phyloP scores from a whole-genome alignment of 805 yeast species.

The Zygotorulaspora danielsina region DNA sequence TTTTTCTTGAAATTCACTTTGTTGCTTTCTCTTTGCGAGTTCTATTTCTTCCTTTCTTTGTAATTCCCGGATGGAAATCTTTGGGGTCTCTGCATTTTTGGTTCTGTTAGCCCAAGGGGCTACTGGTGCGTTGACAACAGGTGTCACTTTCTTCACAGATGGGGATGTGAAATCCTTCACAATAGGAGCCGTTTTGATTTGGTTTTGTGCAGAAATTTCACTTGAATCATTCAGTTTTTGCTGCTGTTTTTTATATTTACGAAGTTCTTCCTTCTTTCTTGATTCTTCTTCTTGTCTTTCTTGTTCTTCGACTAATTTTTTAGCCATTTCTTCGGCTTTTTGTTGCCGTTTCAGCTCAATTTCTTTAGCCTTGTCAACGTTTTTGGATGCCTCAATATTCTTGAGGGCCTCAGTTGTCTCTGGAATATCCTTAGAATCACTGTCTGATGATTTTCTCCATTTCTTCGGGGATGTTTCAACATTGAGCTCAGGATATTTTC shows the following conservation, averaged over 20 bases:
- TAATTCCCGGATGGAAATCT: constrained; percentile 23
- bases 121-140: constrained; percentile 14
- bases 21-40: constrained; percentile 14
- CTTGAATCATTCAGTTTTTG: constrained; percentile 7
- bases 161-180: constrained; percentile 1
- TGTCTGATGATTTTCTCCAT: no score
- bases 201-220: constrained; percentile 4
- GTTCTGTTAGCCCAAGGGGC: constrained; percentile 33
- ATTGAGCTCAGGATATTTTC: no score
- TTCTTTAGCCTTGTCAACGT: constrained; percentile 4
- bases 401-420: no score
- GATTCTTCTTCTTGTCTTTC: constrained; percentile 14
- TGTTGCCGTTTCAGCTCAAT: constrained; percentile 10
- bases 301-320: constrained; percentile 18
- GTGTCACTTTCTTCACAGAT: constrained; percentile 1
- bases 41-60: constrained; percentile 22
- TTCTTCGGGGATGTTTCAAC: no score
- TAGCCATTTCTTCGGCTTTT: constrained; percentile 26
- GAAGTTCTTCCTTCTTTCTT: constrained; percentile 14
- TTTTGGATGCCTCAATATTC: no score
- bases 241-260: constrained; percentile 15
- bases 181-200: constrained; percentile 1
- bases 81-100: constrained; percentile 17
- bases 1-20: constrained; percentile 18
- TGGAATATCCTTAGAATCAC: no score